Percentiles rank a stretch among this genome's conserved stretches.
Conservation (phyloP, 2,329 filamentous ascomycete species). For the Diaporthe sp. region DNA sequence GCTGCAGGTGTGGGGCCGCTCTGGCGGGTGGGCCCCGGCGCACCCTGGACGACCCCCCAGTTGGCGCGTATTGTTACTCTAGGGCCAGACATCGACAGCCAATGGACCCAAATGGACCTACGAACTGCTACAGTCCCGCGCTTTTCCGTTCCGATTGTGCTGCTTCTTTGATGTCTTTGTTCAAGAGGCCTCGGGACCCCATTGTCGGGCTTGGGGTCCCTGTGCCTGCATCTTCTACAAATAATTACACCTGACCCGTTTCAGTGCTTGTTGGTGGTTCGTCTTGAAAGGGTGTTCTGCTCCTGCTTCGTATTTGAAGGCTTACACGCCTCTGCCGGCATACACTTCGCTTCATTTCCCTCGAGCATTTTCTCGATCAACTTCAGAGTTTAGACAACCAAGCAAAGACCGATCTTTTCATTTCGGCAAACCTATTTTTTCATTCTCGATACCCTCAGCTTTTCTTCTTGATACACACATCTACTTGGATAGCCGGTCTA, state of each 20-base stretch:
- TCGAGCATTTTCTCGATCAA: background rate
- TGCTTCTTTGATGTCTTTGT: constrained; percentile 29
- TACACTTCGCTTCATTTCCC: background rate
- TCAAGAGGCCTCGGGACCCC: constrained; percentile 10
- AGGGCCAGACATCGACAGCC: constrained; percentile 5
- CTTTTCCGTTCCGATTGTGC: background rate
- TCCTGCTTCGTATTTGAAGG: constrained; percentile 13
- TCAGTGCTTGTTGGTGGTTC: constrained; percentile 19
- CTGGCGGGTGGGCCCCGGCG: background rate
- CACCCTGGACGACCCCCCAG: background rate
- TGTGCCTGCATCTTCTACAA: background rate
- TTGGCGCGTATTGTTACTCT: constrained; percentile 30
- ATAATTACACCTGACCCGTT: constrained; percentile 26
- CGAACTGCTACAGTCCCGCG: background rate
- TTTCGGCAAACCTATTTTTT: background rate
- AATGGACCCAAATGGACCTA: background rate
- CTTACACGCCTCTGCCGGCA: constrained; percentile 15
- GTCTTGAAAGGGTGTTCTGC: background rate
- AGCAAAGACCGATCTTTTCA: background rate
- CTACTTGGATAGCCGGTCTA: constrained; percentile 1
- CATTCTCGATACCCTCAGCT: constrained; percentile 4
- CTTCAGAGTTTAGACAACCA: background rate
- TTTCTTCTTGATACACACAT: background rate
- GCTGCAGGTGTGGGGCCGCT: constrained; percentile 13
- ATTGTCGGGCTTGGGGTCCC: constrained; percentile 16